Conservation (phyloP, 2,329 filamentous ascomycete genomes). For the Talaromyces funiculosus region DNA sequence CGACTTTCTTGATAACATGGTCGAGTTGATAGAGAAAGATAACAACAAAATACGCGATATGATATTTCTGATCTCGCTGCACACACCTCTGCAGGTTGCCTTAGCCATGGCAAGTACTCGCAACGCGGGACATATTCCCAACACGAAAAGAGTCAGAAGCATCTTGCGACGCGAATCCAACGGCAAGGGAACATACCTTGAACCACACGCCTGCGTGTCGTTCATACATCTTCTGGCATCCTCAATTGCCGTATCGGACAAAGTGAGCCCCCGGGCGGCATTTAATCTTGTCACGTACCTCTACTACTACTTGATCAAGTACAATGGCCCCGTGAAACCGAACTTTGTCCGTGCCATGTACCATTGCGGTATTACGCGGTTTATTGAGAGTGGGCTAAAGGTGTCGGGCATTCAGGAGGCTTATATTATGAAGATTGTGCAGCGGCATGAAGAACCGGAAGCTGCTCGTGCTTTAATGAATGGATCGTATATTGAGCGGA, state of each 20-base stretch:
- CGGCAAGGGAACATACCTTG: constrained; percentile 19
- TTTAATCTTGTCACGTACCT: constrained; percentile 45
- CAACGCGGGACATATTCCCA: constrained; percentile 9
- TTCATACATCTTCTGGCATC: constrained; percentile 44
- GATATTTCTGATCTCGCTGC: constrained; percentile 30
- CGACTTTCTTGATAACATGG: constrained; percentile 25
- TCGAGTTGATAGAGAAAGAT: constrained; percentile 28
- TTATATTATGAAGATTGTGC: constrained; percentile 43
- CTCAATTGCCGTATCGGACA: constrained; percentile 35
- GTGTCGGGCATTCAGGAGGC: constrained; percentile 33
- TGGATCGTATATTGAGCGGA: constrained; percentile 12
- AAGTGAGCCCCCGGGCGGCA: constrained; percentile 35
- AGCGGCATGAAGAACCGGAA: constrained; percentile 38
- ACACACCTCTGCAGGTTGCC: constrained; percentile 35
- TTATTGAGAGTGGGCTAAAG: constrained; percentile 31
- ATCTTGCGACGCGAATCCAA: constrained; percentile 9
- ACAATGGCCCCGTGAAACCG: constrained; percentile 39
- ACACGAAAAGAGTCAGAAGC: constrained; percentile 6
- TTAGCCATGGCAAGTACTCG: constrained; percentile 28
- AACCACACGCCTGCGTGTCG: constrained; percentile 34
- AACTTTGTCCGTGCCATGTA: constrained; percentile 46
- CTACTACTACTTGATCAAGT: constrained; percentile 40
- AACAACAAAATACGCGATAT: constrained; percentile 25
- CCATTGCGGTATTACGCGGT: constrained; percentile 44
- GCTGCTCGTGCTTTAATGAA: constrained; percentile 29